Conservation (phyloP, 2,329 filamentous ascomycete genomes). For the Dryadomyces sulphureus region DNA sequence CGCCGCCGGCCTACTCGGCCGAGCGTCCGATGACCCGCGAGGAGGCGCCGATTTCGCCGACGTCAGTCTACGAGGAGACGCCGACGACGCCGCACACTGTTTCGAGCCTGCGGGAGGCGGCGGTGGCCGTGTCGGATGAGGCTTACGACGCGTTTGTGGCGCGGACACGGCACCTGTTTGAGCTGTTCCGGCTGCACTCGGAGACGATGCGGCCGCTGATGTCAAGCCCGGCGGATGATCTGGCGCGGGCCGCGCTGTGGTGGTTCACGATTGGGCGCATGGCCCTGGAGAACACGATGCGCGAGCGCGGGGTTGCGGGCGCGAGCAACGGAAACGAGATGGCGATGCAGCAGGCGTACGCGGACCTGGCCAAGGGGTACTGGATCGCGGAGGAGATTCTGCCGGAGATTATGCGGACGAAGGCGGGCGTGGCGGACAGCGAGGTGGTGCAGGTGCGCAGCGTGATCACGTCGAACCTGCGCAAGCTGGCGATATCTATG, state of each 20-base stretch:
- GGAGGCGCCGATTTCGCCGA: neutral
- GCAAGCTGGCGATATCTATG: slow-evolving; percentile 68
- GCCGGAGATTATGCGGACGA: slow-evolving; percentile 31
- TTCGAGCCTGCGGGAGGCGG: slow-evolving; percentile 25
- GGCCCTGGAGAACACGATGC: slow-evolving; percentile 56
- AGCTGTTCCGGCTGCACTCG: slow-evolving; percentile 63
- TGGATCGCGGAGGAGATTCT: slow-evolving; percentile 56
- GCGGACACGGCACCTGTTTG: slow-evolving; percentile 58
- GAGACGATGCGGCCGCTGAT: slow-evolving; percentile 56
- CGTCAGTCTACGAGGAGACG: neutral
- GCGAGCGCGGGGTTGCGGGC: slow-evolving; percentile 41
- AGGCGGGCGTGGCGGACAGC: slow-evolving; percentile 24
- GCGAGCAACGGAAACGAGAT: slow-evolving; percentile 39
- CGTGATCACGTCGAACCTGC: slow-evolving; percentile 47
- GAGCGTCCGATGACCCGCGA: neutral
- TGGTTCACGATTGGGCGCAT: slow-evolving; percentile 79
- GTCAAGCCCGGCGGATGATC: slow-evolving; percentile 47
- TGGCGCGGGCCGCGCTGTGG: slow-evolving; percentile 64
- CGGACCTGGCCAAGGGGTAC: slow-evolving; percentile 71
- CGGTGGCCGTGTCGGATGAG: slow-evolving; percentile 39
- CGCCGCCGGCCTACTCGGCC: neutral
- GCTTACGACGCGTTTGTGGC: slow-evolving; percentile 55
- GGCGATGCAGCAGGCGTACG: slow-evolving; percentile 60
- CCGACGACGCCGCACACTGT: neutral
- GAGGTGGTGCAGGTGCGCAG: slow-evolving; percentile 40